Evolutionary conservation across 2,329 filamentous ascomycete genomes (phyloP), one percentile per base, ranked within the genome.

Genomic region (Zasmidium angulare): DNA sequence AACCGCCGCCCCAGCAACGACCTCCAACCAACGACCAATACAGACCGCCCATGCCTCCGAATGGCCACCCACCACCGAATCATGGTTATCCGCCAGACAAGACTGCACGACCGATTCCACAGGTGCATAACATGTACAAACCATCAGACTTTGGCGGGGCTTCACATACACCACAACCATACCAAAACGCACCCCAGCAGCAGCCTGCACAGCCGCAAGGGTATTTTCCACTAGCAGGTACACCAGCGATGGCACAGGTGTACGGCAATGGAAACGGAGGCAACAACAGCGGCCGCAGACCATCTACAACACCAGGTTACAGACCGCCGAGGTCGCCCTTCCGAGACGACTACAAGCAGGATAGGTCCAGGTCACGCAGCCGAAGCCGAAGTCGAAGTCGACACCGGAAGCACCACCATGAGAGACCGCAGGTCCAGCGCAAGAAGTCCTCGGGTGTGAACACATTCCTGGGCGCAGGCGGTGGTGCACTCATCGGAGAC

Each of bases 401-500:
- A 14, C 66, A 66, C 22, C 50, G 56, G 12, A 64, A 61, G 40
- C 60, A 63, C 48, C 59, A 63, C 46, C 56, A 63, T 29, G 48
- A 63, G 36, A 59, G 58, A 31, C 55, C 61, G 19, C 53, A 59
- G 53, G 53, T 23, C 12, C 55, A 56, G 48, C 52, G 51, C 31
- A 68, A 68, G 57, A 70, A 69, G 54, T 60, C 59, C 2, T 65
- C 57, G 11, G 63, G 68, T 10, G 65, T 68, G 6, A 64, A 77
- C 31, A 78, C 77, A 0, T 80, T 79, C 53, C 65, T 80, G 0
- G 78, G 78, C 17, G 78, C 77, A 0, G 76, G 77, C 10, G 77
- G 73, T 2, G 78, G 78, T 12, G 77, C 75, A 3, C 58, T 80
- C 1, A 70, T 80, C 1, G 78, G 78, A 1, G 78, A 80, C 61